Base-by-base conservation (phyloP, 2,329 filamentous ascomycete species). In the Cercospora sojina region DNA sequence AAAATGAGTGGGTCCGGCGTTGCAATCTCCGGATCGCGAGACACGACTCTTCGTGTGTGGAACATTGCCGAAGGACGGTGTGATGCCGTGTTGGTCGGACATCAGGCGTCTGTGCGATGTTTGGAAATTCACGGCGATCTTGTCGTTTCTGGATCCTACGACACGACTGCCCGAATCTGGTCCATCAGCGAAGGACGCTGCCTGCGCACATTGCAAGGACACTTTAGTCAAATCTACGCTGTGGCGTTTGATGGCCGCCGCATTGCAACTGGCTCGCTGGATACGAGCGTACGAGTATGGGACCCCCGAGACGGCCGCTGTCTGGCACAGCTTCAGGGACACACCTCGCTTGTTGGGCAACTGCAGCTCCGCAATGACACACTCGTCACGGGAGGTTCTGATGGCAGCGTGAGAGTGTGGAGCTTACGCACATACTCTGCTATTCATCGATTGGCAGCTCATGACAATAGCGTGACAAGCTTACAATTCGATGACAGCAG, bases 161-260 rank as follows among this genome's bases (percentile, higher is more conserved):
- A 99, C 78, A 97, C 95, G 6, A 97, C 92, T 23, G 95, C 95
- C 23, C 90, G 93, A 73, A 94, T 99, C 65, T 99, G 95, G 95
- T 97, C 92, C 78, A 98, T 99, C 61, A 96, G 92, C 1, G 92
- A 97, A 80, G 95, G 95, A 31, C 89, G 92, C 69, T 99, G 95
- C 78, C 82, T 98, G 63, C 90, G 94, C 72, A 97, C 93, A 0
- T 84, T 99, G 43, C 89, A 90, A 53, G 95, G 95, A 0, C 95
- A 99, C 79, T 99, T 97, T 80, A 98, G 94, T 77, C 95, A 99
- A 77, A 99, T 99, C 66, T 99, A 99, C 77, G 95, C 95, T 20
- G 96, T 99, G 77, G 95, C 95, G 1, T 99, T 98, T 79, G 95
- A 99, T 77, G 95, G 95, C 43, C 89, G 90, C 72, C 87, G 93